Evolutionary conservation across 345 rosid species (phyloP), one percentile per base, ranked within the genome.

Genomic region (Geranium rotundifolium): DNA sequence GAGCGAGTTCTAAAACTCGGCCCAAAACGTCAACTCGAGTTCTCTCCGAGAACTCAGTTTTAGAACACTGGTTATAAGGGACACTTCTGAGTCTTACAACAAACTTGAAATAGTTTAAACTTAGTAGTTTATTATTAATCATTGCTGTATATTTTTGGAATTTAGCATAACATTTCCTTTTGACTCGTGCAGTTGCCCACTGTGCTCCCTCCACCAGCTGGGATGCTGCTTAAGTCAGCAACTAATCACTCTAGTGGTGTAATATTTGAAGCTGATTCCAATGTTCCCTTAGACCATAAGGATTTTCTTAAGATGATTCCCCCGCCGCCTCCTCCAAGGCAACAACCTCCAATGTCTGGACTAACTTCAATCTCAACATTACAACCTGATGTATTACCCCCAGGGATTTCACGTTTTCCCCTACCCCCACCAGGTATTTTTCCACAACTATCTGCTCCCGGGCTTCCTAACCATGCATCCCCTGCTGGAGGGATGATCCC

Each of bases 271-370:
- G 68, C 73, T 54, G 86, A 84, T 68, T 31, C 68, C 16, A 71
- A 60, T 78, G 76, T 67, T 76, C 73, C 71, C 68, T 61, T 75
- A 20, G 78, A 72, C 9, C 68, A 72, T 49, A 81, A 37, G 19
- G 95, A 83, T 69, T 65, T 68, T 39, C 14, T 73, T 54, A 77
- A 73, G 55, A 78, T 85, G 87, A 82, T 81, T 75, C 87, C 95
- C 18, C 96, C 93, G 19, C 98, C 90, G 0, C 97, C 96, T 52
- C 93, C 96, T 65, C 87, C 91, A 15, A 71, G 83, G 79, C 82
- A 78, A 65, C 86, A 70, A 34, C 76, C 84, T 68, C 60, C 76
- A 63, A 80, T 71, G 70, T 61, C 81, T 46, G 90, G 91, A 62
- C 67, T 80, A 60, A 60, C 71, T 23, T 41, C 78, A 72, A 59